Conservation (phyloP, 2,329 filamentous ascomycete genomes). For the Diaporthe humulicola region DNA sequence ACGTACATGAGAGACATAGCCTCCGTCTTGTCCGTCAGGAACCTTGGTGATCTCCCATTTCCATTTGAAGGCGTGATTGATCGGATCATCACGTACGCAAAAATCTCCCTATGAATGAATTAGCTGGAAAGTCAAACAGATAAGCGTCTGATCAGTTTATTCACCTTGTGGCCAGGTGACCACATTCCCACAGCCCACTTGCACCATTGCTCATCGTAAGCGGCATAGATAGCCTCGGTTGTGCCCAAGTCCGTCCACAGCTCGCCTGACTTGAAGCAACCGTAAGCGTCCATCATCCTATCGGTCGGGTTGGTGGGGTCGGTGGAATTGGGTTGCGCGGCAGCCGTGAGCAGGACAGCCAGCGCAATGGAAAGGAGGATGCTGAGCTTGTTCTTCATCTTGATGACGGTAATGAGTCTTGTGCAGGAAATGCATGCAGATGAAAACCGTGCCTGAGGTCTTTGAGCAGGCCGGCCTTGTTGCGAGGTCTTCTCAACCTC, state of each 20-base stretch:
- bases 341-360: not conserved
- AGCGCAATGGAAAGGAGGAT: not conserved
- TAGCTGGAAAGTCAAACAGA: not conserved
- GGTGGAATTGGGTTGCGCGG: not conserved
- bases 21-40: not conserved
- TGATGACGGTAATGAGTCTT: not conserved
- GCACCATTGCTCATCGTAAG: constrained; percentile 18
- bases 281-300: not conserved
- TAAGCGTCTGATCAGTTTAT: not conserved
- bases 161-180: not conserved
- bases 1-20: constrained; percentile 12
- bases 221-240: not conserved
- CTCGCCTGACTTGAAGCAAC: not conserved
- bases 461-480: too few relatives aligned
- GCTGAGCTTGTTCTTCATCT: not conserved
- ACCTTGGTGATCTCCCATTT: constrained; percentile 5
- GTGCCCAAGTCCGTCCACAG: constrained; percentile 12
- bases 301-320: not conserved
- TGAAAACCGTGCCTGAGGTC: not conserved
- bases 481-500: not conserved
- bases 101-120: not conserved
- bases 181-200: not conserved
- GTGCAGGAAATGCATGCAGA: too few relatives aligned
- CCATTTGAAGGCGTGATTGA: not conserved
- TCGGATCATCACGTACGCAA: not conserved